Base-by-base conservation (phyloP, 2,329 filamentous ascomycete species). In the Magnaporthiopsis incrustans region DNA sequence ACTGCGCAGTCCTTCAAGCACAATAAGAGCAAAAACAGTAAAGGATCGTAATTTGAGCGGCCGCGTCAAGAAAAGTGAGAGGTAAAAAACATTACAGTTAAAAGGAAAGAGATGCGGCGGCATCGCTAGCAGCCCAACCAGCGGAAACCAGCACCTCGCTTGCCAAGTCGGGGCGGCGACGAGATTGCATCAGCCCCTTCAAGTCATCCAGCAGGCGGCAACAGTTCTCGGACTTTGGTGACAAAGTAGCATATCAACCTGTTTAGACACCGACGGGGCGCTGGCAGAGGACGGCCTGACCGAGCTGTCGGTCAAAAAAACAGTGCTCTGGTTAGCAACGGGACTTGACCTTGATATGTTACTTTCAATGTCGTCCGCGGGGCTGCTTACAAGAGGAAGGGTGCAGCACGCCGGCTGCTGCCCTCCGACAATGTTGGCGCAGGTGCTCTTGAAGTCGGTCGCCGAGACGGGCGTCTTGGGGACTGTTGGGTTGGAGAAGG, bases 341-440 rank as follows among this genome's bases (percentile, higher is more conserved):
- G 18, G 50, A 4, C 8, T 33, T 27, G 6, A n/a, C 12, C 25
- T n/a, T 4, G 53, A 11, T 22, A n/a, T 57, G 7, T 57, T 26
- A 2, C 25, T 25, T 5, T 57, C 25, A 12, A 14, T 57, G 27
- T 30, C 12, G 56, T 18, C 10, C 2, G 10, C 32, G 10, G 18
- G 14, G 25, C 56, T 30, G 69, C 71, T 64, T 63, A 72, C 71
- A 68, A 86, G 76, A 10, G 83, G 83, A n/a, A 86, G 67, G 12
- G 80, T 72, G 67, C 84, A 87, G 79, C 84, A 86, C 11, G 15
- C 38, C 4, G 69, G 81, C 81, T 64, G 82, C 82, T 66, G 79
- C 78, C 74, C 85, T 82, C 62, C 82, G 82, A 4, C 76, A 74
- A 7, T 68, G 76, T 3, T 81, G 63, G 38, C 12, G 69, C 82